Evolutionary conservation across 352 stramenopile species (phyloP), one percentile per base, ranked within the genome.

Genomic region (Globisporangium mamillatum): DNA sequence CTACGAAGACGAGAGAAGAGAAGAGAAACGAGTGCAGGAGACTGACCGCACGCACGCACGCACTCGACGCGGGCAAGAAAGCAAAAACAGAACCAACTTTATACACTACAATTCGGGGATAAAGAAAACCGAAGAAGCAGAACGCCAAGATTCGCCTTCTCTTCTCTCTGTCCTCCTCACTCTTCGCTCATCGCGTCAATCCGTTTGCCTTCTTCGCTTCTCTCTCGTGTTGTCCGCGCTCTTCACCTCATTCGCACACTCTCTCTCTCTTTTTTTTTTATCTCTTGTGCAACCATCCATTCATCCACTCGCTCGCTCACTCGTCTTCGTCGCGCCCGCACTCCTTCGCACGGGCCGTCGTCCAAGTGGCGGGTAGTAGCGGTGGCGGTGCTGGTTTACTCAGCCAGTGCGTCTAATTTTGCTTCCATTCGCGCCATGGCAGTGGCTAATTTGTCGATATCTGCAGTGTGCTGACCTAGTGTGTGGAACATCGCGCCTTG

Each of bases 401-500:
- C 88, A 69, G 77, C 82, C 67, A 93, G 76, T 55, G 86, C 69
- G 71, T 95, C 88, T 81, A 95, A 87, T 84, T 95, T 95, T 72
- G 86, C 88, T 75, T 95, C 88, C 88, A 95, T 95, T 74, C 88
- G 82, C 82, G 87, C 86, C 80, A 95, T 92, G 56, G 88, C 88
- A 24, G 72, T 87, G 68, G 88, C 82, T 68, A 95, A 79, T 74
- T 92, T 91, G 84, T 95, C 88, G 66, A 95, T 95, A 73, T 95
- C 84, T 72, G 82, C 82, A 65, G 88, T 95, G 75, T 95, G 88
- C 80, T 95, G 88, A 70, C 88, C 84, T 88, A 95, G 77, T 88
- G 86, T 94, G 75, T 95, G 88, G 75, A 95, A 95, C 88, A 95
- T 95, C 32, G 86, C 88, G 75, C 88, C 88, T 75, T 95, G 88